A percentile compares a stretch with the other conserved stretches of the same genome.
Evolutionary conservation across 192 early-diverging fungal genomes (phyloP).

Genomic region (Coemansia sp.): DNA sequence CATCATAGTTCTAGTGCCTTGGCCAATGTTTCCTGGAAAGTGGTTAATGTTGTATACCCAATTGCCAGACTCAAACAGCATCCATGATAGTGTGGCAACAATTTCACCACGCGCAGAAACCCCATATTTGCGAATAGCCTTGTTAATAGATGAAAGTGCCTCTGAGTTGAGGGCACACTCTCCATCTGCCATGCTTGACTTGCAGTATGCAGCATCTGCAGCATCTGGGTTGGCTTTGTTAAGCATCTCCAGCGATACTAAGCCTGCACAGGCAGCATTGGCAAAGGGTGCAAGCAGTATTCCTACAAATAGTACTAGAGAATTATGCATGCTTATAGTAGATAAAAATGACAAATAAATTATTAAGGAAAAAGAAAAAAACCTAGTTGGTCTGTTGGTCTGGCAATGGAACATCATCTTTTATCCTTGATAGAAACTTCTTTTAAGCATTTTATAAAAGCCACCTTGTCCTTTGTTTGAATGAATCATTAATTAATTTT

Average conservation of each 20-base stretch:
- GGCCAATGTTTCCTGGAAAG: slow-evolving; percentile 13
- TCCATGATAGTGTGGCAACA: slow-evolving; percentile 31
- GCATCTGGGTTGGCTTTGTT: slow-evolving; percentile 8
- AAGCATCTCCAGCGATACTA: neutral
- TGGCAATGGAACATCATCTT: too few relatives aligned
- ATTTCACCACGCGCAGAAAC: slow-evolving; percentile 27
- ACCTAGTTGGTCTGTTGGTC: too few relatives aligned
- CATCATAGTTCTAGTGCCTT: slow-evolving; percentile 40
- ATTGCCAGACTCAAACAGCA: slow-evolving; percentile 26
- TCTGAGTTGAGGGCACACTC: slow-evolving; percentile 29
- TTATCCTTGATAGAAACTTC: too few relatives aligned
- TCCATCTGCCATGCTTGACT: neutral
- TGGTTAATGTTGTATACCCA: slow-evolving; percentile 43
- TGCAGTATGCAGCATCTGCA: slow-evolving; percentile 1
- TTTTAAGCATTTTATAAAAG: too few relatives aligned
- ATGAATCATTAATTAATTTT: too few relatives aligned
- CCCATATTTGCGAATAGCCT: slow-evolving; percentile 21
- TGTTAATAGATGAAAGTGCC: slow-evolving; percentile 23
- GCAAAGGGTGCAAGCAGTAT: neutral
- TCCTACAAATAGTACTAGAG: neutral
- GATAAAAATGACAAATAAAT: too few relatives aligned
- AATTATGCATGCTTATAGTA: too few relatives aligned
- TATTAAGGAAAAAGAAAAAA: too few relatives aligned
- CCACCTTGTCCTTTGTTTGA: too few relatives aligned
- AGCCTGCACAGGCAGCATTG: neutral